These are phyloP conservation scores for Westerdykella ornata DNA, from an alignment of 2,329 filamentous ascomycete species.

Conservation along the genomic window DNA sequence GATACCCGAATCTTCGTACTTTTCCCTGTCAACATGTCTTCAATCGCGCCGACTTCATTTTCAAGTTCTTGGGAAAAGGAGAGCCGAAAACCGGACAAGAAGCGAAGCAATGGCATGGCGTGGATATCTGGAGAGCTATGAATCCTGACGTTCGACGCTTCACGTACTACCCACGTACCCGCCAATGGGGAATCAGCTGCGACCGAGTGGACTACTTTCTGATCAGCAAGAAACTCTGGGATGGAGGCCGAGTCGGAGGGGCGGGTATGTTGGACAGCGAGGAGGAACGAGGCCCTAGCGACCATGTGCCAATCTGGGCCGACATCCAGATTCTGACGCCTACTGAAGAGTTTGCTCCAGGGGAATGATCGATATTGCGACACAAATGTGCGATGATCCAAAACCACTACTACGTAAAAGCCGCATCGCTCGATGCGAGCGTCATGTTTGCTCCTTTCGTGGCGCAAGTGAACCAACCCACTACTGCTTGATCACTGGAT, in stretches of 20 bases:
- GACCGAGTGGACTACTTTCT: slow-evolving; percentile 51
- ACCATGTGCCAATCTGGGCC: slow-evolving; percentile 50
- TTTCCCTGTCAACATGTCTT: slow-evolving; percentile 44
- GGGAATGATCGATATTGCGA: too few species aligned
- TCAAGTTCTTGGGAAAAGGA: slow-evolving; percentile 39
- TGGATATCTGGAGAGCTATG: slow-evolving; percentile 47
- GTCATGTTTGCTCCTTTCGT: too few species aligned
- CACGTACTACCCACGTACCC: slow-evolving; percentile 45
- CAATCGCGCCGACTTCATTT: slow-evolving; percentile 48
- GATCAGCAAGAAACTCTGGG: slow-evolving; percentile 38
- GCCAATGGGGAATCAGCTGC: slow-evolving; percentile 46
- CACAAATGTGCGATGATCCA: too few species aligned
- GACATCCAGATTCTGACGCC: slow-evolving; percentile 4
- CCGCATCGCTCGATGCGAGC: too few species aligned
- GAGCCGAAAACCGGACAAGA: slow-evolving; percentile 3
- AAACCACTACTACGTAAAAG: too few species aligned
- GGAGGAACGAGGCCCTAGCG: slow-evolving; percentile 46
- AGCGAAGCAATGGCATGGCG: slow-evolving; percentile 18
- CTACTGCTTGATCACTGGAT: slow-evolving; percentile 30
- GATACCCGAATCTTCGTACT: slow-evolving; percentile 43
- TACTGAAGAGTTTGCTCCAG: too few species aligned
- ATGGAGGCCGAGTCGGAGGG: slow-evolving; percentile 31
- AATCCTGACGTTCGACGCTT: slow-evolving; percentile 41
- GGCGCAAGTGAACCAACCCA: neutral
- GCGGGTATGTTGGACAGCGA: slow-evolving; percentile 40